phyloP scores from a whole-genome alignment of 257 asterid species.

The Coffea eugenioides region DNA sequence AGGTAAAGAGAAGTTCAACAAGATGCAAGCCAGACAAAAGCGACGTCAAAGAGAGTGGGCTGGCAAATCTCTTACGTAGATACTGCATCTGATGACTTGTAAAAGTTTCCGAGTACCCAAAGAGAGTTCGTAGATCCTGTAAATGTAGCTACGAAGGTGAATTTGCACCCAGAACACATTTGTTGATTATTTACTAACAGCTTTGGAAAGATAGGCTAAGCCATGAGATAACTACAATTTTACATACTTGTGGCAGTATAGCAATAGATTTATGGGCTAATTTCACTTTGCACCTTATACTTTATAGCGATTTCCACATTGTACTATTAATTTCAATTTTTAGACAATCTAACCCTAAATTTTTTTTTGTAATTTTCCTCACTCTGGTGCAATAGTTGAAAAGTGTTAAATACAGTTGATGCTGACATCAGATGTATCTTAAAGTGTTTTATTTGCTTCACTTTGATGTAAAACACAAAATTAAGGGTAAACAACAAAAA shows the following conservation, averaged over 20 bases:
- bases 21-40: slow-evolving; percentile 83
- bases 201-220: neutral
- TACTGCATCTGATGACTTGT: neutral
- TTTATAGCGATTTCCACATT: too few species aligned
- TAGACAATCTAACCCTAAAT: too few species aligned
- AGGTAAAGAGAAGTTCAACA: slow-evolving; percentile 96
- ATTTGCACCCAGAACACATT: neutral
- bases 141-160: neutral
- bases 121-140: neutral
- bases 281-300: too few species aligned
- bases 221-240: neutral
- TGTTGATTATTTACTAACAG: neutral
- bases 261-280: too few species aligned
- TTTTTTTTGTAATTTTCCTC: too few species aligned
- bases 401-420: too few species aligned
- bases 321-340: too few species aligned
- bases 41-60: slow-evolving; percentile 94
- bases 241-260: neutral
- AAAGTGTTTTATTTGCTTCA: too few species aligned
- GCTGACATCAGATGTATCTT: too few species aligned
- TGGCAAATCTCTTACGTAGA: slow-evolving; percentile 80
- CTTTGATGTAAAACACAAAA: too few species aligned
- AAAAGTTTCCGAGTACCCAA: neutral
- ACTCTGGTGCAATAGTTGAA: too few species aligned
- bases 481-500: too few species aligned